Percentiles rank a stretch among this genome's conserved stretches.
phyloP scores from a whole-genome alignment of 2,329 filamentous ascomycete genomes.

The Anisogramma anomala region DNA sequence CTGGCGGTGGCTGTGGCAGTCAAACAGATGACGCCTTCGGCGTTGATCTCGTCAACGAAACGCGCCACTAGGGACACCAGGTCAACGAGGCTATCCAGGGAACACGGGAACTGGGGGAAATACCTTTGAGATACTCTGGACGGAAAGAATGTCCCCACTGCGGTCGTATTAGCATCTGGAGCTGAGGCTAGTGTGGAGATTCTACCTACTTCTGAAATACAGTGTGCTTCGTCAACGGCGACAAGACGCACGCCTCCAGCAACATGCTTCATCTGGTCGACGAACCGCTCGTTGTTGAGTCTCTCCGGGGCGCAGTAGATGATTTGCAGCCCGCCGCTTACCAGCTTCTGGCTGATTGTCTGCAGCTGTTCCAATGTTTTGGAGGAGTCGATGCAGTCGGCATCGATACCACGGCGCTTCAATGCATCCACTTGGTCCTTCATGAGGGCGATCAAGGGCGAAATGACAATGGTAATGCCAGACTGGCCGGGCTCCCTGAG shows the following conservation, averaged over 20 bases:
- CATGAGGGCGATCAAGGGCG: slow-evolving; percentile 46
- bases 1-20: slow-evolving; percentile 48
- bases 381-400: slow-evolving; percentile 44
- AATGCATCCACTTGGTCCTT: slow-evolving; percentile 50
- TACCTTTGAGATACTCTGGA: slow-evolving; percentile 39
- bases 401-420: slow-evolving; percentile 35
- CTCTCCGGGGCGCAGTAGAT: slow-evolving; percentile 49
- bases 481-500: slow-evolving; percentile 21
- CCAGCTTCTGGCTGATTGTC: slow-evolving; percentile 25
- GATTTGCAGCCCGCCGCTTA: slow-evolving; percentile 37
- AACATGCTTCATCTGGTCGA: slow-evolving; percentile 42
- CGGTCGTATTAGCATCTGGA: slow-evolving; percentile 7
- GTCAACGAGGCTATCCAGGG: slow-evolving; percentile 7
- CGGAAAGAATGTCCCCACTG: slow-evolving; percentile 39
- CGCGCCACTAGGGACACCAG: slow-evolving; percentile 31
- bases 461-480: slow-evolving; percentile 46
- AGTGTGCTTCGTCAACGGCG: slow-evolving; percentile 48
- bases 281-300: slow-evolving; percentile 49
- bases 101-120: not conserved
- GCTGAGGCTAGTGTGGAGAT: slow-evolving; percentile 1
- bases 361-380: slow-evolving; percentile 37
- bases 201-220: slow-evolving; percentile 35
- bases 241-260: slow-evolving; percentile 44
- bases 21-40: slow-evolving; percentile 47
- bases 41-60: slow-evolving; percentile 42